Conservation (phyloP, 2,329 filamentous ascomycete species). For the Botrytis paeoniae region DNA sequence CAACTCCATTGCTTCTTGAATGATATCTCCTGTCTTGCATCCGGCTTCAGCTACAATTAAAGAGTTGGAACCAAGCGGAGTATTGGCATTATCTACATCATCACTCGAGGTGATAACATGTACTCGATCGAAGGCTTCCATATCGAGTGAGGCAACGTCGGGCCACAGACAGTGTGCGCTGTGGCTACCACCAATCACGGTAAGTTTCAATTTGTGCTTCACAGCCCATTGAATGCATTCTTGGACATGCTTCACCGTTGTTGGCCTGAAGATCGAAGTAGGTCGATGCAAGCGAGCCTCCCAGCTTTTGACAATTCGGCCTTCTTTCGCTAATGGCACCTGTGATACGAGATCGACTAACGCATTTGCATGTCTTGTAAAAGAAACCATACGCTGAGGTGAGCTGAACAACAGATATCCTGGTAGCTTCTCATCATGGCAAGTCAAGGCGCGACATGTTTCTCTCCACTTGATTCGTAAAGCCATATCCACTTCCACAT, state of each 20-base stretch:
- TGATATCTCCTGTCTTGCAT: conserved; percentile 54
- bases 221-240: conserved; percentile 56
- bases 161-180: conserved; percentile 56
- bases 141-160: conserved; percentile 55
- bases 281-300: conserved; percentile 48
- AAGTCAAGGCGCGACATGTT: conserved; percentile 49
- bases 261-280: conserved; percentile 47
- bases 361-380: conserved; percentile 46
- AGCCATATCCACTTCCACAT: conserved; percentile 31
- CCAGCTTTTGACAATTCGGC: conserved; percentile 47
- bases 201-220: conserved; percentile 45
- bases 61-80: conserved; percentile 26
- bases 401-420: conserved; percentile 47
- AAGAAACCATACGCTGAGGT: conserved; percentile 50
- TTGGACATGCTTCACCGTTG: conserved; percentile 48
- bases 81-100: conserved; percentile 23
- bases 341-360: conserved; percentile 44
- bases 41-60: conserved; percentile 54
- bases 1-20: conserved; percentile 42
- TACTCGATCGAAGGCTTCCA: conserved; percentile 53
- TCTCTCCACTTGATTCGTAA: conserved; percentile 47
- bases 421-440: conserved; percentile 40
- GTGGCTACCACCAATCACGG: conserved; percentile 57
- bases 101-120: conserved; percentile 40
- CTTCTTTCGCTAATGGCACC: conserved; percentile 37